phyloP scores from a whole-genome alignment of 2,329 filamentous ascomycete species.

The Onygenales sp. region DNA sequence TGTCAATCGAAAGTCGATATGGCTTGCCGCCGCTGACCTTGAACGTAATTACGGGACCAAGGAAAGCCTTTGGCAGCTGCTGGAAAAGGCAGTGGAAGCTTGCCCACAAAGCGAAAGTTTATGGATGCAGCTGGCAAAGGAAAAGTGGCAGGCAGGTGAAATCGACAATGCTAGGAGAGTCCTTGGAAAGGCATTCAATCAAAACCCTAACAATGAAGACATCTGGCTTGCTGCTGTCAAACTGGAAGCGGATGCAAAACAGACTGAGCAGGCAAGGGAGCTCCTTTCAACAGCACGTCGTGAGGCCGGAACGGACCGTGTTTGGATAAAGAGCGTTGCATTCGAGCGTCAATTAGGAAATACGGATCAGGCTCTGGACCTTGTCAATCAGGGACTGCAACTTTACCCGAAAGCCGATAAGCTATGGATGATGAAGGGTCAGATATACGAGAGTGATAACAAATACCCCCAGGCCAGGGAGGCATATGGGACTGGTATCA shows the following conservation, averaged over 20 bases:
- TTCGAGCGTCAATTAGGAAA: conserved; percentile 83
- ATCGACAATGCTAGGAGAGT: conserved; percentile 79
- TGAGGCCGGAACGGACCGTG: conserved; percentile 86
- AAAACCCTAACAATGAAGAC: conserved; percentile 94
- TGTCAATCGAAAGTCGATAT: conserved; percentile 75
- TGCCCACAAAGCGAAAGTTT: conserved; percentile 84
- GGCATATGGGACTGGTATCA: conserved; percentile 78
- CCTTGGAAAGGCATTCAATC: conserved; percentile 80
- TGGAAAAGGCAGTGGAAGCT: conserved; percentile 89
- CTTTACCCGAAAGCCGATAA: conserved; percentile 79
- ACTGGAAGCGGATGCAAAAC: conserved; percentile 80
- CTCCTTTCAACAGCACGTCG: conserved; percentile 74
- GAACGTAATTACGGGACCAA: conserved; percentile 82
- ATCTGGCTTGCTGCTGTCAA: conserved; percentile 97
- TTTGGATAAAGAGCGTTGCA: conserved; percentile 93
- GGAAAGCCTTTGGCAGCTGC: conserved; percentile 70
- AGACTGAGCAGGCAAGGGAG: conserved; percentile 70
- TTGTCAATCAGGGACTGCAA: conserved; percentile 77
- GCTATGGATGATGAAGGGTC: conserved; percentile 97
- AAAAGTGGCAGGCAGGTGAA: conserved; percentile 84
- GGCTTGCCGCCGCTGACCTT: conserved; percentile 82
- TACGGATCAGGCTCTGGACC: conserved; percentile 69
- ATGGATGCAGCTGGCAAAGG: conserved; percentile 93
- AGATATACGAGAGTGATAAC: conserved; percentile 81
- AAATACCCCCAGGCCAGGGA: conserved; percentile 79